These are phyloP conservation scores for Phaseolus lunatus DNA, from an alignment of 306 rosid genomes.

Conservation along the genomic window DNA sequence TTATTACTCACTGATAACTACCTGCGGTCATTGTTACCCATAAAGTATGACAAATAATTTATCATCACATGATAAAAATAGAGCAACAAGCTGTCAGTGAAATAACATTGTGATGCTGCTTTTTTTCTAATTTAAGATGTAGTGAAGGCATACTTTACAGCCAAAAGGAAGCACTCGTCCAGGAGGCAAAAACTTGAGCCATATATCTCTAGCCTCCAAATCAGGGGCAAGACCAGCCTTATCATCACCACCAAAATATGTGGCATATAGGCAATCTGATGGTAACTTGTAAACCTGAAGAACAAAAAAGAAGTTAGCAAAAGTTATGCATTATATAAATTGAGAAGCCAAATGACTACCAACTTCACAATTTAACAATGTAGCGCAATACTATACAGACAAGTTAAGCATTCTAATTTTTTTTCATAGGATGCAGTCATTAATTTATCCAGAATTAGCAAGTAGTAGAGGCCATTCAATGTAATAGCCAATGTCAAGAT, in stretches of 20 bases:
- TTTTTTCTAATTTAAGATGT: conserved; percentile 27
- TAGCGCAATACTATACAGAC: conserved; percentile 11
- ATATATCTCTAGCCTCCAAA: conserved; percentile 79
- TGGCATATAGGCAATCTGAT: conserved; percentile 76
- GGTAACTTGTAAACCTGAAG: conserved; percentile 85
- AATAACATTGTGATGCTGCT: no score
- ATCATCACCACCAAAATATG: conserved; percentile 96
- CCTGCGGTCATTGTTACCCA: neutral
- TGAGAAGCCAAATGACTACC: conserved; percentile 29
- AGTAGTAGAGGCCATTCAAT: neutral
- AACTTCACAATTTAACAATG: conserved; percentile 2
- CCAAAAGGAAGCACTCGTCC: conserved; percentile 95
- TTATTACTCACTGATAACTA: conserved; percentile 33
- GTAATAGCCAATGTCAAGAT: conserved; percentile 1
- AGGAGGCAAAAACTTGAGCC: conserved; percentile 86
- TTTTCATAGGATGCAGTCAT: neutral
- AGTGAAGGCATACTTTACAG: conserved; percentile 66
- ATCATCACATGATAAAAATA: neutral
- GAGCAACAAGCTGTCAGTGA: neutral
- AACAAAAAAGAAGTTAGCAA: conserved; percentile 33
- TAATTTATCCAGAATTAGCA: conserved; percentile 31
- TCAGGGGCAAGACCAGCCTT: conserved; percentile 90
- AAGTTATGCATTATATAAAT: conserved; percentile 14
- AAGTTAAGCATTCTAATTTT: conserved; percentile 17
- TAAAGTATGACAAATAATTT: conserved; percentile 6